phyloP scores from a whole-genome alignment of 306 rosid species.

The Quillaja saponaria region DNA sequence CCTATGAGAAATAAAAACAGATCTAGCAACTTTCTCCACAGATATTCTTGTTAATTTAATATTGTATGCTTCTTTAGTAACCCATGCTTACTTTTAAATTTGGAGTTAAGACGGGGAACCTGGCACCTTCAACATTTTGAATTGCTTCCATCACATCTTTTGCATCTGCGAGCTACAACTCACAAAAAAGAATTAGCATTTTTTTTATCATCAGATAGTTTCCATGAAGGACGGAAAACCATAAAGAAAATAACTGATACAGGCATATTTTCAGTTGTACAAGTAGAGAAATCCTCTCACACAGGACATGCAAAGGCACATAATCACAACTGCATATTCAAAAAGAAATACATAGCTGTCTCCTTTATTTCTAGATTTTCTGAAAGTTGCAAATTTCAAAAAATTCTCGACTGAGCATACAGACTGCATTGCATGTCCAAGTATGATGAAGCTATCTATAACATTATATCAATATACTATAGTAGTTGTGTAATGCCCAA shows the following conservation, averaged over 20 bases:
- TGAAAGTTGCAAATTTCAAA: no score
- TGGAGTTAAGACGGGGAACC: conserved; percentile 83
- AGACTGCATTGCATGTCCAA: no score
- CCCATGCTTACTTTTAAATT: conserved; percentile 69
- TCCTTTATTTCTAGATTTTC: no score
- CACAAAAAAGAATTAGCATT: conserved; percentile 5
- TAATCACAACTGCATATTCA: no score
- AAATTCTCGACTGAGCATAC: no score
- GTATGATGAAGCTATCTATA: no score
- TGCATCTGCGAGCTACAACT: conserved; percentile 84
- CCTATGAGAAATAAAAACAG: conserved; percentile 49
- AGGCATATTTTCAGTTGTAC: conserved; percentile 5
- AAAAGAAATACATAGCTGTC: no score
- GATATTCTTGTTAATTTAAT: conserved; percentile 10
- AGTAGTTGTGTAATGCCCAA: no score
- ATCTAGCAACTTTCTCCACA: conserved; percentile 25
- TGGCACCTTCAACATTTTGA: conserved; percentile 63
- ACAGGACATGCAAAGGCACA: neutral
- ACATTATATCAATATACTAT: no score
- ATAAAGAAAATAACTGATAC: conserved; percentile 7
- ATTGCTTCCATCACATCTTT: conserved; percentile 77
- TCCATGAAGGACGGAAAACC: neutral
- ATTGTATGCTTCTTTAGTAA: conserved; percentile 2
- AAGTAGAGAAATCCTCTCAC: conserved; percentile 10
- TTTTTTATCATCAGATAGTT: neutral